Conservation (phyloP, 192 early-diverging fungal species). For the Diversispora eburnea region DNA sequence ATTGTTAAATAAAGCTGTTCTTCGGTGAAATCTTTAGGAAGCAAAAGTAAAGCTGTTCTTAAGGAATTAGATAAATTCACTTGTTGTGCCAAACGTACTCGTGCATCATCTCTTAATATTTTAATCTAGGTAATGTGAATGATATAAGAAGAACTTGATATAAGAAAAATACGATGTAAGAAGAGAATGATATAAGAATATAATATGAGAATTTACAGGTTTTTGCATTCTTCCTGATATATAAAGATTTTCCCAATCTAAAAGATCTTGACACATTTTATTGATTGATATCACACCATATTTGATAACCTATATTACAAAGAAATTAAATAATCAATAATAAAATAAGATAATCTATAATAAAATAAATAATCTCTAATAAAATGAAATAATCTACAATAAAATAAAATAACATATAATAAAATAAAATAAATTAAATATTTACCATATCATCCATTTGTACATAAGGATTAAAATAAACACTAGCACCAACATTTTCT, state of each 20-base stretch:
- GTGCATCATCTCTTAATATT: conserved; percentile 70
- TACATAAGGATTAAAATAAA: conserved; percentile 96
- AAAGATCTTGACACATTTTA: conserved; percentile 77
- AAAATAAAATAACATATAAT: conserved; percentile 5
- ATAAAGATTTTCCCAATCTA: conserved; percentile 95
- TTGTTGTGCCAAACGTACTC: conserved; percentile 71
- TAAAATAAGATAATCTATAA: too few relatives aligned
- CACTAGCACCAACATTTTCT: conserved; percentile 81
- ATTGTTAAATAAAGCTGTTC: conserved; percentile 79
- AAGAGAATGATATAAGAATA: neutral
- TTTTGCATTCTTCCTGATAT: conserved; percentile 97
- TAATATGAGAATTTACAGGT: conserved; percentile 56
- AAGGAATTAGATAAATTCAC: conserved; percentile 85
- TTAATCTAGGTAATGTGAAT: conserved; percentile 51
- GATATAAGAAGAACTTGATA: neutral
- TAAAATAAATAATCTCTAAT: too few relatives aligned
- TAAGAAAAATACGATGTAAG: neutral
- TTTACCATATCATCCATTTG: conserved; percentile 80
- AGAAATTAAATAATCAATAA: too few relatives aligned
- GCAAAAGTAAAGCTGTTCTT: conserved; percentile 74
- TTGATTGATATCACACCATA: conserved; percentile 97
- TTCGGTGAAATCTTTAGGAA: conserved; percentile 79
- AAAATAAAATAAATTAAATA: neutral
- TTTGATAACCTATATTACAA: conserved; percentile 65
- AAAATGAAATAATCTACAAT: too few relatives aligned